These are phyloP conservation scores for Rhinocladiella similis DNA, from an alignment of 2,329 filamentous ascomycete genomes.

Conservation along the genomic window DNA sequence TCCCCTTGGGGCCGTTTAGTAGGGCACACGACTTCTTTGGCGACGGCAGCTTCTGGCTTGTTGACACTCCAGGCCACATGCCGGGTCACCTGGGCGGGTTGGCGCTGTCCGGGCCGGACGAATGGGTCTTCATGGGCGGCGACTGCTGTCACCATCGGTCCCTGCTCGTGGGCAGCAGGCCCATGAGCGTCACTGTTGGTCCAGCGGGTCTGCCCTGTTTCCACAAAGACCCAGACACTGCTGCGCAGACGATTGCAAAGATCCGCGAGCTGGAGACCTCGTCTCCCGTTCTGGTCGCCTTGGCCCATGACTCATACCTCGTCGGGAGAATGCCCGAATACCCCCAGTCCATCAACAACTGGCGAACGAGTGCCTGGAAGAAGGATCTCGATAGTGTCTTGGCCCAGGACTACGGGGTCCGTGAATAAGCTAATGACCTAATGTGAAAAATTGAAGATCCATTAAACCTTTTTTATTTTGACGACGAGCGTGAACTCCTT, in stretches of 20 bases:
- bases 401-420: not conserved
- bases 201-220: conserved; percentile 25
- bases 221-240: conserved; percentile 23
- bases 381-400: not conserved
- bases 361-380: not conserved
- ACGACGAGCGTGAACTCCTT: too few relatives aligned
- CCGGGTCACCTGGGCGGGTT: conserved; percentile 29
- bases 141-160: conserved; percentile 42
- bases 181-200: conserved; percentile 3
- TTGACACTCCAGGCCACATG: conserved; percentile 42
- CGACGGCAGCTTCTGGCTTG: conserved; percentile 58
- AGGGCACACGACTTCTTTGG: conserved; percentile 51
- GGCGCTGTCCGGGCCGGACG: conserved; percentile 29
- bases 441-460: too few relatives aligned
- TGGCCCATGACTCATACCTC: conserved; percentile 7
- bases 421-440: too few relatives aligned
- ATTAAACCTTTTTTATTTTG: too few relatives aligned
- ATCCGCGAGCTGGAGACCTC: conserved; percentile 21
- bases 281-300: conserved; percentile 1
- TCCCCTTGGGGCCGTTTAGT: conserved; percentile 29
- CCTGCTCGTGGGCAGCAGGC: conserved; percentile 2
- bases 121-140: conserved; percentile 53
- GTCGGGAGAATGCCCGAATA: conserved; percentile 9
- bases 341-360: not conserved
- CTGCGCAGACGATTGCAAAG: conserved; percentile 26